These are phyloP conservation scores for Alternaria arborescens DNA, from an alignment of 2,329 filamentous ascomycete genomes.

Conservation along the genomic window DNA sequence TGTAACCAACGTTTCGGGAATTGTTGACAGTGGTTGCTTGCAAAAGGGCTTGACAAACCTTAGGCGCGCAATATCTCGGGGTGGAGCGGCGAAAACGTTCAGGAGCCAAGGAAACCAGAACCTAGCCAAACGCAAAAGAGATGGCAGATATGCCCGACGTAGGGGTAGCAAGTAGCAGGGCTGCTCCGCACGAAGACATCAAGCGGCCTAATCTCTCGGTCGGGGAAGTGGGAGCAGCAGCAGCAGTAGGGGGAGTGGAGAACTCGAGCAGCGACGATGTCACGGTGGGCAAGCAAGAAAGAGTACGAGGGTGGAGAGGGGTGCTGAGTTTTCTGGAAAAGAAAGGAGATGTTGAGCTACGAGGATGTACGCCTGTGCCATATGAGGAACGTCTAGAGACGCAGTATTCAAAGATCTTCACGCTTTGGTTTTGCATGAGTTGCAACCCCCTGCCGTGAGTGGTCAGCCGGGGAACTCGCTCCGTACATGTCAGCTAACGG, in stretches of 20 bases:
- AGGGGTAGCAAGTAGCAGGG: conserved; percentile 1
- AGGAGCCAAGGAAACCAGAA: neutral
- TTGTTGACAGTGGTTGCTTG: neutral
- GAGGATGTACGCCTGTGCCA: conserved; percentile 65
- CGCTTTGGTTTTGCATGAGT: conserved; percentile 67
- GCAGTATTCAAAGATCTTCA: conserved; percentile 65
- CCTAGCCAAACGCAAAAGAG: neutral
- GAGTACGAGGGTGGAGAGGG: conserved; percentile 22
- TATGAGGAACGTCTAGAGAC: conserved; percentile 63
- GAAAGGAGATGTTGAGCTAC: conserved; percentile 43
- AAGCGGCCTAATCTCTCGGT: conserved; percentile 9
- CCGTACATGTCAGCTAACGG: conserved; percentile 3
- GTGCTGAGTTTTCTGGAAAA: conserved; percentile 31
- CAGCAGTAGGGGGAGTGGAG: neutral
- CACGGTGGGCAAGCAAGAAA: conserved; percentile 21
- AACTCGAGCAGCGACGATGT: conserved; percentile 3
- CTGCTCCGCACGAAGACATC: conserved; percentile 11
- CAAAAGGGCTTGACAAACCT: conserved; percentile 2
- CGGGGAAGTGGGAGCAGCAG: neutral
- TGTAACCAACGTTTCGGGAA: conserved; percentile 8
- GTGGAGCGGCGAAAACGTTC: conserved; percentile 12
- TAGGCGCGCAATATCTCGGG: conserved; percentile 9
- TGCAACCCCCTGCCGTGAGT: conserved; percentile 66
- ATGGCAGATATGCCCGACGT: neutral
- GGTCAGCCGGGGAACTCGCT: neutral